A percentile compares a stretch with the other conserved stretches of the same genome.
These are phyloP conservation scores for Leucoagaricus sp. DNA, from an alignment of 1,284 basidiomycete species.

Conservation along the genomic window DNA sequence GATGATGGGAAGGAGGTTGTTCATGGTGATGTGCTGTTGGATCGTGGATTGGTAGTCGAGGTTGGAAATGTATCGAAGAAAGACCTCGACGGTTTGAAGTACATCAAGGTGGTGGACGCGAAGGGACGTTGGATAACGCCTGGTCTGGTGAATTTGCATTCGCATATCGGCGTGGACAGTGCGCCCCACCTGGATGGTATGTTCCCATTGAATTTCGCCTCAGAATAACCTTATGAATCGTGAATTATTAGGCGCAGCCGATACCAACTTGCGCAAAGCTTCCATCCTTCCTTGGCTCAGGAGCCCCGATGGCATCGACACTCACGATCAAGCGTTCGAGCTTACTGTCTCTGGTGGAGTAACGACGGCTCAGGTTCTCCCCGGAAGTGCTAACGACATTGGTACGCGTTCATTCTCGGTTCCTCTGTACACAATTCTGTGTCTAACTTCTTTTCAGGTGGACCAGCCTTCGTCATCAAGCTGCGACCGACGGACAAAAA, in stretches of 20 bases:
- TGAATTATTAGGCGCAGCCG: slow-evolving; percentile 27
- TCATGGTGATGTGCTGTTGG: slow-evolving; percentile 56
- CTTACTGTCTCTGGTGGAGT: too few relatives aligned
- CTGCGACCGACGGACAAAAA: slow-evolving; percentile 45
- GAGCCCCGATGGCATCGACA: too few relatives aligned
- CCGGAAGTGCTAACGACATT: too few relatives aligned
- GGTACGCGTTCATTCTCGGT: too few relatives aligned
- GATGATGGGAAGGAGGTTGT: slow-evolving; percentile 68
- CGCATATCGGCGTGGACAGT: too few relatives aligned
- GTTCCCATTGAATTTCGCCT: too few relatives aligned
- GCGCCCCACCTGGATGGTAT: slow-evolving; percentile 42
- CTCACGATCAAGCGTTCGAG: too few relatives aligned
- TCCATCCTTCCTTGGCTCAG: too few relatives aligned
- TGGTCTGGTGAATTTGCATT: slow-evolving; percentile 67
- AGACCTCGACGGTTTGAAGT: too few relatives aligned
- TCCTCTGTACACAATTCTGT: too few relatives aligned
- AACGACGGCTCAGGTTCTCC: too few relatives aligned
- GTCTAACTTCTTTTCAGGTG: slow-evolving; percentile 37
- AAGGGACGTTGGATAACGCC: slow-evolving; percentile 51
- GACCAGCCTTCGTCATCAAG: slow-evolving; percentile 62
- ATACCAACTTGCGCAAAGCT: slow-evolving; percentile 43
- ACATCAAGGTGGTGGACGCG: slow-evolving; percentile 41
- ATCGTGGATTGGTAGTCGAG: slow-evolving; percentile 52
- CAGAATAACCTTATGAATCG: too few relatives aligned
- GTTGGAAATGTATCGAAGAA: slow-evolving; percentile 41